Conservation (phyloP, 2,329 filamentous ascomycete species). For the Xylariaceae sp. region DNA sequence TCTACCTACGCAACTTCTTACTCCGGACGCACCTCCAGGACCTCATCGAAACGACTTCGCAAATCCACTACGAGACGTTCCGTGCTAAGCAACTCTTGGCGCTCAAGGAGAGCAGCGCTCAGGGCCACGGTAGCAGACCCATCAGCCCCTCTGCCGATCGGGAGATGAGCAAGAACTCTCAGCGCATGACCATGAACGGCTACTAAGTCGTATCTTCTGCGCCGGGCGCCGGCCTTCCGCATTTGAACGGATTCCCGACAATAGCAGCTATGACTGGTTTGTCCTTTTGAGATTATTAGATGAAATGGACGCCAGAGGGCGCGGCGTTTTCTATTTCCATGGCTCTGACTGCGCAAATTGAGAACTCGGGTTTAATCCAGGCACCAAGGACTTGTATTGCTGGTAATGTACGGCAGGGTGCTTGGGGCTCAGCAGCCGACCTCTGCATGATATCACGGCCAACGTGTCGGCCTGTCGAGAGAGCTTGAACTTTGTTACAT, state of each 20-base stretch:
- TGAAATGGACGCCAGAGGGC: conserved; percentile 3
- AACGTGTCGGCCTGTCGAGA: conserved; percentile 19
- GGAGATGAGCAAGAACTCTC: conserved; percentile 93
- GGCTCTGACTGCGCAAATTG: conserved; percentile 18
- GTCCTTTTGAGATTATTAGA: neutral
- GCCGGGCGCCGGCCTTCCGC: conserved; percentile 12
- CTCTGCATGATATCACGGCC: conserved; percentile 25
- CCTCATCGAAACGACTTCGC: conserved; percentile 96
- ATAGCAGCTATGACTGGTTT: neutral
- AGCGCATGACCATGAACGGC: conserved; percentile 98
- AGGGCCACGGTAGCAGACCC: conserved; percentile 75
- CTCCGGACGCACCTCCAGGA: conserved; percentile 98
- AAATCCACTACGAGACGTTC: conserved; percentile 99
- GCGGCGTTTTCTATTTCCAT: conserved; percentile 17
- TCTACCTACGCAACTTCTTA: conserved; percentile 97
- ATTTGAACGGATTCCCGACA: conserved; percentile 14
- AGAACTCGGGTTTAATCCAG: conserved; percentile 18
- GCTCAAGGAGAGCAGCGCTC: conserved; percentile 94
- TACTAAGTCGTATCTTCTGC: conserved; percentile 56
- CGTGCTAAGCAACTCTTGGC: conserved; percentile 97
- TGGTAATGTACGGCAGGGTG: conserved; percentile 19
- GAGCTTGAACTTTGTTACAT: conserved; percentile 32
- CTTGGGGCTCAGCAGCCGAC: conserved; percentile 20
- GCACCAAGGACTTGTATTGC: conserved; percentile 23
- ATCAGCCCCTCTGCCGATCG: conserved; percentile 94